Conservation (phyloP, 2,329 filamentous ascomycete genomes). For the Trichoderma endophyticum region DNA sequence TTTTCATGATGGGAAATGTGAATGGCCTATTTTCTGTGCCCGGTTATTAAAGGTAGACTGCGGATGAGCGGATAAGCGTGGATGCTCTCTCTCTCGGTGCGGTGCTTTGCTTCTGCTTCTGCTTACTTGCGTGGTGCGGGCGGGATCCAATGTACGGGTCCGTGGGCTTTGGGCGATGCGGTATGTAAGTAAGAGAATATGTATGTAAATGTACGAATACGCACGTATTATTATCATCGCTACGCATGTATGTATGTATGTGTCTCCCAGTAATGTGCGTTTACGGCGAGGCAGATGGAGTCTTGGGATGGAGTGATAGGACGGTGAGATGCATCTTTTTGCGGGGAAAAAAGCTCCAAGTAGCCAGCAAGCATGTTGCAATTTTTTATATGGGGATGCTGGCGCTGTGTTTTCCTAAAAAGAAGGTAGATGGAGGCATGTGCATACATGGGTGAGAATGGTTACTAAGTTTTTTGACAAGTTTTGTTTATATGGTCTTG, state of each 20-base stretch:
- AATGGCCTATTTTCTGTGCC: not conserved
- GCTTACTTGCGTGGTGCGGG: not conserved
- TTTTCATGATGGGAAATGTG: not conserved
- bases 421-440: not conserved
- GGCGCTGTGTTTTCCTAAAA: not conserved
- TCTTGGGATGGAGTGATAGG: not conserved
- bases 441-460: not conserved
- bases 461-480: not conserved
- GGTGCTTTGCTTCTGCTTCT: not conserved
- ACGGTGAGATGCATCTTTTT: not conserved
- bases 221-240: not conserved
- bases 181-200: slow-evolving; percentile 4
- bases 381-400: not conserved
- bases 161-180: not conserved
- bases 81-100: not conserved
- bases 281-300: not conserved
- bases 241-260: not conserved
- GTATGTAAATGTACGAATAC: not conserved
- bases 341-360: not conserved
- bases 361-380: not conserved
- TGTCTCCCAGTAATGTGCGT: not conserved
- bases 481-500: not conserved
- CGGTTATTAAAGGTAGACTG: not conserved
- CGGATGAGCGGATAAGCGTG: not conserved
- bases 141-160: not conserved